Evolutionary conservation across 2,329 filamentous ascomycete species (phyloP), one percentile per base, ranked within the genome.

Genomic region (Pseudocercospora vitis): DNA sequence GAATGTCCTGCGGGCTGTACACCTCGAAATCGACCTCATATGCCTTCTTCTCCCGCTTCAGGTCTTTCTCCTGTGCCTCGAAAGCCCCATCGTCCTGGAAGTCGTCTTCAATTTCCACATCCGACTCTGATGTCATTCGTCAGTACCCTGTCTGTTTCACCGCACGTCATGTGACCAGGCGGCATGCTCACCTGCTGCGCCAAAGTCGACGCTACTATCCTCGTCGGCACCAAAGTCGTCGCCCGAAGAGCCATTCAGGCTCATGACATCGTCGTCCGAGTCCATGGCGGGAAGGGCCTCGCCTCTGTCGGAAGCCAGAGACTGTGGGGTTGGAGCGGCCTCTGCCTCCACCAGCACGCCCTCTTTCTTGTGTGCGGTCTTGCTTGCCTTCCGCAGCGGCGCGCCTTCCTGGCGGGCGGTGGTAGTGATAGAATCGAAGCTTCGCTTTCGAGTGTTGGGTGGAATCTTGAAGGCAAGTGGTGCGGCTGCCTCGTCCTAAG

Each of bases 231-330:
- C 88, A 59, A 87, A 81, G 23, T 60, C 57, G 31, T 63, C 80
- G 56, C 82, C 82, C 60, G 88, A 86, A 68, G 88, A 95, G 35
- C 89, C 92, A 64, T 86, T 79, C 68, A 85, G 84, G 65, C 88
- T 95, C 81, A 94, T 87, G 72, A 91, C 91, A 56, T 96, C 92
- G 68, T 96, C 91, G 65, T 97, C 92, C 7, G 91, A 96, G 76
- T 96, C 91, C 91, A 96, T 96, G 60, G 78, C 82, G 19, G 24
- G 39, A 5, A 35, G 11, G 32, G 5, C 32, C 14, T n/a, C 32
- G 42, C 42, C 42, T 46, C 62, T 65, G 51, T 66, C 74, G 29
- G 75, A 78, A 58, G 57, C 72, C 64, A 64, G 65, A 50, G 59
- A 69, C 64, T 69, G 81, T 18, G 84, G 83, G 33, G 81, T 80